These are phyloP conservation scores for Cyathus striatus DNA, from an alignment of 768 basidiomycete genomes.

Conservation along the genomic window DNA sequence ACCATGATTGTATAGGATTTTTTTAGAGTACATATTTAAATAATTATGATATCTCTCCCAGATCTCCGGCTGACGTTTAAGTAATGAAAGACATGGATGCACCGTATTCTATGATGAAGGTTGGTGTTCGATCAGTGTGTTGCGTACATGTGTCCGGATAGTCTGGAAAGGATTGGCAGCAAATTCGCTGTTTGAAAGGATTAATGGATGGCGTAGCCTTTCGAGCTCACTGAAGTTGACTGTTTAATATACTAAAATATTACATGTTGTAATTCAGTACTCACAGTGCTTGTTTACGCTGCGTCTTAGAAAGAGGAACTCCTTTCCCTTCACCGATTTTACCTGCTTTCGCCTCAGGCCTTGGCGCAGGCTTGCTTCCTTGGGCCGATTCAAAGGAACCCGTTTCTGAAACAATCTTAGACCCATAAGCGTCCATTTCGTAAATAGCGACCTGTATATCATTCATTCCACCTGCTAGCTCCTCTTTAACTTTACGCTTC, in stretches of 20 bases:
- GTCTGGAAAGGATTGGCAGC: constrained; percentile 69
- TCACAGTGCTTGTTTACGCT: constrained; percentile 67
- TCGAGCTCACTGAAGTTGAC: constrained; percentile 50
- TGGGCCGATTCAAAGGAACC: no score
- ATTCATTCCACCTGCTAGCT: constrained; percentile 44
- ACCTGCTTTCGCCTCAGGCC: no score
- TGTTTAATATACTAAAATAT: constrained; percentile 2
- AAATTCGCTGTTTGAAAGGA: constrained; percentile 62
- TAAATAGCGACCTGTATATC: constrained; percentile 52
- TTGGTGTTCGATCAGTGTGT: constrained; percentile 61
- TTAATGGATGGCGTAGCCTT: constrained; percentile 62
- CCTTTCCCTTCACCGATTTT: constrained; percentile 67
- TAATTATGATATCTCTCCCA: no score
- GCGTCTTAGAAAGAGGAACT: constrained; percentile 50
- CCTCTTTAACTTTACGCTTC: constrained; percentile 65
- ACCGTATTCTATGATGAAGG: constrained; percentile 2
- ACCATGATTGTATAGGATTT: no score
- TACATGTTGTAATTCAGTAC: constrained; percentile 18
- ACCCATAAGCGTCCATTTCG: no score
- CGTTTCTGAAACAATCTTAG: no score
- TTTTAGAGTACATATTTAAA: no score
- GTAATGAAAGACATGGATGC: no score
- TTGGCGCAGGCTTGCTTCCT: no score
- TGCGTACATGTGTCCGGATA: constrained; percentile 75
- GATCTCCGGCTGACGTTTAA: no score